A percentile compares a stretch with the other conserved stretches of the same genome.
Evolutionary conservation across 805 yeast genomes (phyloP).

Genomic region (Ogataea polymorpha): DNA sequence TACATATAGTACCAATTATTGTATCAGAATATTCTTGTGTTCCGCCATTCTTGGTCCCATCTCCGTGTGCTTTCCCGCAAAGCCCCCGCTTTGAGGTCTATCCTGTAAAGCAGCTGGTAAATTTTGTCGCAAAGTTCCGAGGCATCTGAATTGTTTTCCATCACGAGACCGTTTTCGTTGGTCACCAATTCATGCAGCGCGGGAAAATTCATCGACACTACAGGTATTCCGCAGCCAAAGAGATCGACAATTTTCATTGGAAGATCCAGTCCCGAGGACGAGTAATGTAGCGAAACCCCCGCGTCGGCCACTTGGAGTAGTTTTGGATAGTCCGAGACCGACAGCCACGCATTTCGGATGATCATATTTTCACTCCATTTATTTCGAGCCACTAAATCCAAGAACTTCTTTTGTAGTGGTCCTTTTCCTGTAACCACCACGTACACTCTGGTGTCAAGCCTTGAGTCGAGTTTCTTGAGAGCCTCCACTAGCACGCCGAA

Average conservation of each 20-base stretch:
- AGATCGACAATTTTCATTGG: constrained; percentile 98
- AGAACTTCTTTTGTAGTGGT: constrained; percentile 60
- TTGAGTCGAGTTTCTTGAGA: constrained; percentile 53
- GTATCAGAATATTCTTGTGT: not conserved
- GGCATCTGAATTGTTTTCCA: constrained; percentile 36
- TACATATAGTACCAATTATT: not conserved
- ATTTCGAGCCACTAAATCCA: constrained; percentile 16
- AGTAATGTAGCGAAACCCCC: constrained; percentile 86
- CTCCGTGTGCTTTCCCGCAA: constrained; percentile 58
- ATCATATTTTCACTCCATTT: constrained; percentile 45
- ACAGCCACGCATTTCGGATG: constrained; percentile 71
- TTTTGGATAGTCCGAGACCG: constrained; percentile 73
- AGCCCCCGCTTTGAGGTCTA: constrained; percentile 63
- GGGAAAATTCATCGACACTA: constrained; percentile 69
- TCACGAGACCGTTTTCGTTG: constrained; percentile 67
- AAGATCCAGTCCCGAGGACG: constrained; percentile 89
- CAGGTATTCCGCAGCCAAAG: constrained; percentile 96
- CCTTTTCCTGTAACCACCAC: constrained; percentile 97
- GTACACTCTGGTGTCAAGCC: constrained; percentile 43
- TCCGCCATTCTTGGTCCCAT: constrained; percentile 77
- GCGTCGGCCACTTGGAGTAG: constrained; percentile 75
- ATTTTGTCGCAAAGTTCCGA: constrained; percentile 42
- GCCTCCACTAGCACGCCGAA: constrained; percentile 68
- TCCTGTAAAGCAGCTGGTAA: constrained; percentile 30
- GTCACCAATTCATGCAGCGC: constrained; percentile 77